Conservation (phyloP, 805 yeast genomes). For the Sungouiozyma intestinalis region DNA sequence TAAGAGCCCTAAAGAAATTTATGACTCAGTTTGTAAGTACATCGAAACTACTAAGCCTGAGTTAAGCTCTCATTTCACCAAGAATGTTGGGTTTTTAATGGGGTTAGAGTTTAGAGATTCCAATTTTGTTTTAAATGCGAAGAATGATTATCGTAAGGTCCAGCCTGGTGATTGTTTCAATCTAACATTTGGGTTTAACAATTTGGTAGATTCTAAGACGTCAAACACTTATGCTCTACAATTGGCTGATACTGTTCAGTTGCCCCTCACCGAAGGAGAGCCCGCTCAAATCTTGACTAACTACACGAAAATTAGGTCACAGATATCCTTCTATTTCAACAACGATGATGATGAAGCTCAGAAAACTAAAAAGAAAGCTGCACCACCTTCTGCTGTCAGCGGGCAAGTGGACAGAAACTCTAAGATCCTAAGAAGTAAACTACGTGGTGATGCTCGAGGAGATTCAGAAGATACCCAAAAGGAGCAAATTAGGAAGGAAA, state of each 20-base stretch:
- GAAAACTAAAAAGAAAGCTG: constrained; percentile 30
- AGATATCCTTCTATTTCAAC: constrained; percentile 76
- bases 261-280: constrained; percentile 37
- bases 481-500: constrained; percentile 70
- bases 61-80: constrained; percentile 52
- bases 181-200: constrained; percentile 66
- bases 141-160: constrained; percentile 51
- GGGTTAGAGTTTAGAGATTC: constrained; percentile 88
- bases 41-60: constrained; percentile 57
- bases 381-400: constrained; percentile 20
- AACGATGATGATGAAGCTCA: constrained; percentile 44
- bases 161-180: constrained; percentile 67
- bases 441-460: constrained; percentile 60
- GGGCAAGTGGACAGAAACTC: constrained; percentile 35
- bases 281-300: constrained; percentile 62
- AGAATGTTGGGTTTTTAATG: constrained; percentile 77
- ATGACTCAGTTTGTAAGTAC: constrained; percentile 48
- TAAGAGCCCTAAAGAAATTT: constrained; percentile 52
- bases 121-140: constrained; percentile 57
- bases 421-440: constrained; percentile 65
- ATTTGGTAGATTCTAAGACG: constrained; percentile 41
- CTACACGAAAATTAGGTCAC: constrained; percentile 60
- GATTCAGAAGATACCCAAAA: constrained; percentile 64
- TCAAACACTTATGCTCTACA: constrained; percentile 57
- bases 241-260: constrained; percentile 70